Base-by-base conservation (phyloP, 805 yeast genomes). In the Candida manassasensis region DNA sequence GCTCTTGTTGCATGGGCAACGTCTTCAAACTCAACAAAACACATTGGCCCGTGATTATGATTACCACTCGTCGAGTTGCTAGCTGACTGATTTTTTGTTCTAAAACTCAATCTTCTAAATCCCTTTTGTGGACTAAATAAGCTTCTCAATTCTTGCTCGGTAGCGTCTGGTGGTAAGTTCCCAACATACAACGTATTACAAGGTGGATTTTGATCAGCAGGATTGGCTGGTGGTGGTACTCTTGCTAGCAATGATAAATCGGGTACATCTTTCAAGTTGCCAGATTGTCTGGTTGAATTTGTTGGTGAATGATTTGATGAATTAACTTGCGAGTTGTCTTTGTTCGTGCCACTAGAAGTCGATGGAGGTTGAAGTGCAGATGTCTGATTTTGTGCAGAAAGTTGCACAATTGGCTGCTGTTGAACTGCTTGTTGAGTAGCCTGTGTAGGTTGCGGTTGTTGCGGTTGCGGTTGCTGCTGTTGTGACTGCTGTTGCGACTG, bases 131-230 rank as follows among this genome's bases (percentile, higher is more conserved):
- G 82, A 25, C 93, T 75, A 56, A 93, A 93, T 44, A 93, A 63
- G 26, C 85, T 80, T 47, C 96, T 77, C 43, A 93, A 73, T 58
- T 93, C 98, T 38, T 82, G 83, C 55, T 93, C 98, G 2, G 94
- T 82, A 2, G 97, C 95, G 66, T 93, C 96, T 12, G 96, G 96
- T 3, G 98, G 97, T 51, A 93, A 71, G 57, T 93, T 93, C 13
- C 98, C 98, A 32, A 93, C 98, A 52, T 93, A 93, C 38, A 93
- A 67, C 0, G 98, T 93, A 58, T 93, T 93, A 64, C 98, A 93
- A 6, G 98, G 98, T 3, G 98, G 97, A 55, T 93, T 93, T 62
- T 93, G 98, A 60, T 93, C 98, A 2, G 98, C 97, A 5, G 98
- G 98, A 52, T 90, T 90, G 1, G 96, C 96, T 5, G 94, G 95